Conservation (phyloP, 2,329 filamentous ascomycete species). For the Beauveria australis region DNA sequence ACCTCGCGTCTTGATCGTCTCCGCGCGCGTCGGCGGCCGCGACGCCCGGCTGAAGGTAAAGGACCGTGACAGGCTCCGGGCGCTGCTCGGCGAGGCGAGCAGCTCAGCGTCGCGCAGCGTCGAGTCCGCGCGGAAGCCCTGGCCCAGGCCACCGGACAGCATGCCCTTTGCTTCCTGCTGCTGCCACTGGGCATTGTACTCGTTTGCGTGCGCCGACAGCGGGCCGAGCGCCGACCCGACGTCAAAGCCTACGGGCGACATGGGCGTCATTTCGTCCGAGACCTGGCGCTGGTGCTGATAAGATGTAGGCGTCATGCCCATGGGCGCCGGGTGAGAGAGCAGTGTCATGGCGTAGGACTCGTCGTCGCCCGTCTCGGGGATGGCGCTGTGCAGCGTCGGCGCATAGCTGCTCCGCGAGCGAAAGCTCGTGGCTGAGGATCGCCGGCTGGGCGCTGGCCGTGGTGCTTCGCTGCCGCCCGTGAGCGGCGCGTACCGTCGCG, state of each 20-base stretch:
- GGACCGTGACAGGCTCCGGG: conserved; percentile 30
- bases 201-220: conserved; percentile 33
- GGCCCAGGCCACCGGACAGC: conserved; percentile 51
- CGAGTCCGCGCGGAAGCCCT: conserved; percentile 40
- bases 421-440: conserved; percentile 19
- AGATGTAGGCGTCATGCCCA: conserved; percentile 26
- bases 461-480: not conserved
- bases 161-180: conserved; percentile 45
- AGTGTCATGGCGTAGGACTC: conserved; percentile 37
- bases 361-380: conserved; percentile 26
- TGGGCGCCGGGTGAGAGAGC: conserved; percentile 31
- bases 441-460: not conserved
- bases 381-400: conserved; percentile 18
- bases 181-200: conserved; percentile 37
- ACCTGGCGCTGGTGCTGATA: conserved; percentile 19
- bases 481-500: conserved; percentile 6
- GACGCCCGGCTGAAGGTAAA: conserved; percentile 29
- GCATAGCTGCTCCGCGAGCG: conserved; percentile 17
- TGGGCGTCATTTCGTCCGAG: conserved; percentile 7
- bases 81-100: conserved; percentile 26
- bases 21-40: conserved; percentile 21
- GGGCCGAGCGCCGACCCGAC: conserved; percentile 39
- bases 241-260: conserved; percentile 32
- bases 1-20: conserved; percentile 41
- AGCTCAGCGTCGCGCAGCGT: conserved; percentile 44